Conservation (phyloP, 2,329 filamentous ascomycete species). For the Penicillium decumbens region DNA sequence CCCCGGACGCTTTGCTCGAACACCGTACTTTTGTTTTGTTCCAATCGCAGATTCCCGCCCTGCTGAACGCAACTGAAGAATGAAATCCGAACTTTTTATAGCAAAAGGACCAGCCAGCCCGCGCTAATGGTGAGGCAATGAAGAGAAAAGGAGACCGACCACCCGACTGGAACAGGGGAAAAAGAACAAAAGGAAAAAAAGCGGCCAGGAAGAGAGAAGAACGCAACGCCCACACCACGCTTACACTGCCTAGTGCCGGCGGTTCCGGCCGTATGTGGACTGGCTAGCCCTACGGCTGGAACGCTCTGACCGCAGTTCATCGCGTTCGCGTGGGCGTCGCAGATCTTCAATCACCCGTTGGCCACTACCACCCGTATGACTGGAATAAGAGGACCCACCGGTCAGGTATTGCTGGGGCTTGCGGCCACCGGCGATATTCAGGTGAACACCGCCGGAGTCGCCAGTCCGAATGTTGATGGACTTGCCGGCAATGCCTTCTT, state of each 20-base stretch:
- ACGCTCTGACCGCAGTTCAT: constrained; percentile 36
- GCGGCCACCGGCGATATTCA: constrained; percentile 38
- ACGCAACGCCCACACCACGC: not conserved
- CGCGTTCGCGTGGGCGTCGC: constrained; percentile 26
- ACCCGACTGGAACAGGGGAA: constrained; percentile 4
- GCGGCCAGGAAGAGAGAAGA: not conserved
- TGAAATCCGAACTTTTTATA: constrained; percentile 22
- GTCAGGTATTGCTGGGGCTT: constrained; percentile 35
- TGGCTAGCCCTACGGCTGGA: constrained; percentile 37
- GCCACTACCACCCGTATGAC: constrained; percentile 30
- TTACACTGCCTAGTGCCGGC: constrained; percentile 10
- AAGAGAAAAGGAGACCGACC: constrained; percentile 7
- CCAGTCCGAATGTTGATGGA: constrained; percentile 38
- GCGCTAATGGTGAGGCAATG: constrained; percentile 7
- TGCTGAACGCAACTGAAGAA: constrained; percentile 2
- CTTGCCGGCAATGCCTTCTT: constrained; percentile 36
- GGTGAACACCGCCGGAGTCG: constrained; percentile 35
- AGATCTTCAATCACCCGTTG: constrained; percentile 33
- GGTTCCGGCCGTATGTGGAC: constrained; percentile 33
- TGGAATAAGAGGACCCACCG: constrained; percentile 29
- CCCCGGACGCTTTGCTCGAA: constrained; percentile 14
- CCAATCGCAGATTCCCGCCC: constrained; percentile 16
- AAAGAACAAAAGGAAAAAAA: not conserved
- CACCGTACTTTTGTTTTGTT: constrained; percentile 16
- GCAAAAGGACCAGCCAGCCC: constrained; percentile 7